phyloP scores from a whole-genome alignment of 148 eudicot species.

The Diospyros kaki region DNA sequence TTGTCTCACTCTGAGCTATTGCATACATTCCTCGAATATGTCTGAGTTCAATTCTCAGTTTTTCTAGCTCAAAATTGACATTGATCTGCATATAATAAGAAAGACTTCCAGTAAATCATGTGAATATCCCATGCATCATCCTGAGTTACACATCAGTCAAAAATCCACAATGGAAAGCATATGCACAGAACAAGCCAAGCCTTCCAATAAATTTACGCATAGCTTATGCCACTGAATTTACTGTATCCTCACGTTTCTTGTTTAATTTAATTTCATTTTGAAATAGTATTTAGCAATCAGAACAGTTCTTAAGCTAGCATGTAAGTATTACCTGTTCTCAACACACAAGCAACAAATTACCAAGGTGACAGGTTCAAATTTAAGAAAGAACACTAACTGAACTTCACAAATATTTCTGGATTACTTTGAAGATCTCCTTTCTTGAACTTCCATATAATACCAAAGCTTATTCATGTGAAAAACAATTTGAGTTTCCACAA shows the following conservation, averaged over 20 bases:
- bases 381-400: background rate
- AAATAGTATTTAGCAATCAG: background rate
- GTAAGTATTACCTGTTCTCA: background rate
- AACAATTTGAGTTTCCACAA: background rate
- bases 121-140: background rate
- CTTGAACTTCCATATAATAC: background rate
- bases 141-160: background rate
- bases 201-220: background rate
- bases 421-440: background rate
- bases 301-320: background rate
- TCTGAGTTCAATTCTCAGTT: conserved; percentile 70
- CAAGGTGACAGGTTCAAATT: background rate
- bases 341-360: background rate
- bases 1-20: conserved; percentile 67
- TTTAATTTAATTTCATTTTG: background rate
- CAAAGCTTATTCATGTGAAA: background rate
- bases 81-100: conserved; percentile 33
- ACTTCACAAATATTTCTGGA: background rate
- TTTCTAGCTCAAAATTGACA: conserved; percentile 60
- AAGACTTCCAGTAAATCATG: background rate
- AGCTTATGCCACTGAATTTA: background rate
- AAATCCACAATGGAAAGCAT: background rate
- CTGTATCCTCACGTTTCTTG: background rate
- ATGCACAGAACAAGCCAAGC: background rate
- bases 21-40: conserved; percentile 77